Evolutionary conservation across 768 basidiomycete species (phyloP).

Genomic region (Lyophyllum decastes): DNA sequence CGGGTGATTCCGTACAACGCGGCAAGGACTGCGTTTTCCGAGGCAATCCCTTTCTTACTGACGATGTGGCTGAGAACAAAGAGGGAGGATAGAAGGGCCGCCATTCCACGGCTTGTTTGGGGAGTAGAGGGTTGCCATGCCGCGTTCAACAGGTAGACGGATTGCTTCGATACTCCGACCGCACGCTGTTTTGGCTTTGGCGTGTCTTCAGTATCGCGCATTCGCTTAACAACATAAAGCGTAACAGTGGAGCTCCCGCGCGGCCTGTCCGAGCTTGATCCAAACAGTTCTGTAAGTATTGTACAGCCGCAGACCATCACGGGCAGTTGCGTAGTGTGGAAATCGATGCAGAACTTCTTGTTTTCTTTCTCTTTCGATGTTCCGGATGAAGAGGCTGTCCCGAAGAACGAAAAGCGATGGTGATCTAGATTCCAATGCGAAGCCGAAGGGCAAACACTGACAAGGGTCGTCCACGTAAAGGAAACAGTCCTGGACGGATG

Average conservation of each 20-base stretch:
- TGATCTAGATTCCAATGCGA: constrained; percentile 17
- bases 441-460: constrained; percentile 25
- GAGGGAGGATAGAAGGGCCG: constrained; percentile 28
- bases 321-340: constrained; percentile 24
- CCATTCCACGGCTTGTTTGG: constrained; percentile 30
- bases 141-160: constrained; percentile 16
- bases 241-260: not conserved
- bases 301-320: constrained; percentile 26
- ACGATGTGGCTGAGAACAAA: constrained; percentile 24
- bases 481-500: constrained; percentile 15
- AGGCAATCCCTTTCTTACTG: constrained; percentile 14
- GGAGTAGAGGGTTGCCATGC: constrained; percentile 24
- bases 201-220: not conserved
- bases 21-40: constrained; percentile 21
- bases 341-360: constrained; percentile 17
- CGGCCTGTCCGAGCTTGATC: not conserved
- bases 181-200: constrained; percentile 1
- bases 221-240: constrained; percentile 23
- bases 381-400: not conserved
- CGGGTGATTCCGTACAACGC: constrained; percentile 20
- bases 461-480: constrained; percentile 23
- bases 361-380: not conserved
- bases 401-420: constrained; percentile 18
- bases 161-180: constrained; percentile 17
- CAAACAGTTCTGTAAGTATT: constrained; percentile 18